These are phyloP conservation scores for Serendipita sp. DNA, from an alignment of 768 basidiomycete genomes.

Conservation along the genomic window DNA sequence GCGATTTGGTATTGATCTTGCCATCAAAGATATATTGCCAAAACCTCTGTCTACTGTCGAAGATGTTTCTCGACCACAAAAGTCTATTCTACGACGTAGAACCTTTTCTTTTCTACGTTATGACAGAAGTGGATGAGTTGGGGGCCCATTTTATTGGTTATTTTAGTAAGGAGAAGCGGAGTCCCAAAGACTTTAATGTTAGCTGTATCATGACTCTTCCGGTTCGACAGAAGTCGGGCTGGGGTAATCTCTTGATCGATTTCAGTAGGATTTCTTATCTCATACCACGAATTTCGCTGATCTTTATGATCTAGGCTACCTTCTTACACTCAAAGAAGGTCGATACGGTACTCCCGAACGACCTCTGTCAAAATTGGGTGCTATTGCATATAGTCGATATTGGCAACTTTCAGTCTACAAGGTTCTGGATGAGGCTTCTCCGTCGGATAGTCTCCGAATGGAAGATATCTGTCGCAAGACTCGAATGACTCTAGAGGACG, in stretches of 20 bases:
- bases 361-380: constrained; percentile 82
- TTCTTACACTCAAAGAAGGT: constrained; percentile 88
- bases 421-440: constrained; percentile 26
- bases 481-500: constrained; percentile 83
- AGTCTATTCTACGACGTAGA: constrained; percentile 98
- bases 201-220: constrained; percentile 99
- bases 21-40: constrained; percentile 81
- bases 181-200: constrained; percentile 90
- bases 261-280: constrained; percentile 55
- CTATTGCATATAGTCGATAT: constrained; percentile 87
- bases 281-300: not conserved
- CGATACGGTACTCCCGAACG: constrained; percentile 88
- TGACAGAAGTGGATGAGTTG: constrained; percentile 76
- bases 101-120: constrained; percentile 97
- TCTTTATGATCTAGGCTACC: constrained; percentile 49
- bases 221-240: constrained; percentile 83
- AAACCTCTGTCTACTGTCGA: constrained; percentile 90
- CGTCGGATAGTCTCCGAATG: constrained; percentile 11
- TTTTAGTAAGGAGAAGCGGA: constrained; percentile 97
- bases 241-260: constrained; percentile 94
- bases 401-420: constrained; percentile 68
- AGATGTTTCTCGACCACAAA: constrained; percentile 99
- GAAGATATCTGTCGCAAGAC: constrained; percentile 67
- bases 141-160: constrained; percentile 95
- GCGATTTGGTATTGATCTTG: not conserved